phyloP scores from a whole-genome alignment of 140 eudicot genomes.

The Bidens hawaiensis region DNA sequence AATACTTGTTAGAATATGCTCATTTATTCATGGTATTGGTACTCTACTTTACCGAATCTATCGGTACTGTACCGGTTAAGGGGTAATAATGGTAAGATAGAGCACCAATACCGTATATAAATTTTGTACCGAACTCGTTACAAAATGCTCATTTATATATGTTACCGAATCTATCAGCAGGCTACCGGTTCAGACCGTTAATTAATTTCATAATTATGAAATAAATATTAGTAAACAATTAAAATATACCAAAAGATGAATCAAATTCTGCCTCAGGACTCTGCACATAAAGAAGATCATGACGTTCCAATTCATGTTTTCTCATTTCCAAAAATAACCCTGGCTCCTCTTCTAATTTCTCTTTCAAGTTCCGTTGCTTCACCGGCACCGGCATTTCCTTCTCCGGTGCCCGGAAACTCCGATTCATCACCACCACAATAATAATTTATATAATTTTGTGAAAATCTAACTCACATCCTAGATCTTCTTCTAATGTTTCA shows the following conservation, averaged over 20 bases:
- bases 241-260: constrained; percentile 65
- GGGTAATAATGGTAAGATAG: too few species aligned
- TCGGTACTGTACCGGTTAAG: too few species aligned
- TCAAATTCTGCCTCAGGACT: constrained; percentile 61
- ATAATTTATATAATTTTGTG: background rate
- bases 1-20: too few species aligned
- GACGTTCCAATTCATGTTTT: constrained; percentile 69
- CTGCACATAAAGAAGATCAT: constrained; percentile 46
- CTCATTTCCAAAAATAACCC: constrained; percentile 89
- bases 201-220: background rate
- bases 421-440: constrained; percentile 47
- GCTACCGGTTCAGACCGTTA: too few species aligned
- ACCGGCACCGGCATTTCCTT: constrained; percentile 34
- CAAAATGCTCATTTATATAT: too few species aligned
- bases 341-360: constrained; percentile 86
- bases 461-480: constrained; percentile 17
- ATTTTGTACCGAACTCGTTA: too few species aligned
- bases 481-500: constrained; percentile 10
- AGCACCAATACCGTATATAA: too few species aligned
- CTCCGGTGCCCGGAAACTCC: constrained; percentile 54
- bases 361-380: constrained; percentile 53
- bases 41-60: too few species aligned
- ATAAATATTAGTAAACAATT: background rate
- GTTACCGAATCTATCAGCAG: too few species aligned
- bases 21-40: too few species aligned